Percentiles rank a stretch among this genome's conserved stretches.
phyloP scores from a whole-genome alignment of 1,284 basidiomycete genomes.

The Binderoboletus segoi region DNA sequence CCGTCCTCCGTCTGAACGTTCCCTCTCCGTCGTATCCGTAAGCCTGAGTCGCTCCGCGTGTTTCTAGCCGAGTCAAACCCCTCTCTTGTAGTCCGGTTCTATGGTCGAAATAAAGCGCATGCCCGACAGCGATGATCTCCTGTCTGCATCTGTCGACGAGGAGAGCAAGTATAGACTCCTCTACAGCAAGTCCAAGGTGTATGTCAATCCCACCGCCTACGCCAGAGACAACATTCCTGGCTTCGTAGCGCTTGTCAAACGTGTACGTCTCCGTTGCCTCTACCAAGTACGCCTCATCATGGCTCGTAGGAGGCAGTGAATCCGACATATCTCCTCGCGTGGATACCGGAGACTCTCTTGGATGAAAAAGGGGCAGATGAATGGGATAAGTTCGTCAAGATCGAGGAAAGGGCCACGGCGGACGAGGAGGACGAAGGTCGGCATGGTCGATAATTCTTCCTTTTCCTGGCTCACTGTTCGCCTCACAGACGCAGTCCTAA shows the following conservation, averaged over 20 bases:
- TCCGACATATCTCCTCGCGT: conserved; percentile 76
- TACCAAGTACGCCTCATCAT: conserved; percentile 12
- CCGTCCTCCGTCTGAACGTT: conserved; percentile 38
- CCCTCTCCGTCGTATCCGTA: conserved; percentile 49
- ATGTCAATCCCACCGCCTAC: conserved; percentile 92
- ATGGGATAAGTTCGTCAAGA: conserved; percentile 84
- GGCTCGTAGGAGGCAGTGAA: conserved; percentile 64
- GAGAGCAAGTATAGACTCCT: conserved; percentile 73
- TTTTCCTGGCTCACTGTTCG: conserved; percentile 9
- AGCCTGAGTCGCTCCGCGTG: conserved; percentile 13
- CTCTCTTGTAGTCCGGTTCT: conserved; percentile 51
- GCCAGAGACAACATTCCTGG: conserved; percentile 92
- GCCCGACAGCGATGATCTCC: conserved; percentile 26
- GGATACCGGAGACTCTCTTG: conserved; percentile 82
- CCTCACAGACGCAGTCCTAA: conserved; percentile 69
- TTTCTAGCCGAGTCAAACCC: conserved; percentile 1
- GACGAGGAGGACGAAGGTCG: conserved; percentile 75
- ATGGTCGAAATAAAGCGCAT: conserved; percentile 79
- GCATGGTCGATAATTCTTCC: conserved; percentile 20
- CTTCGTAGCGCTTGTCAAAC: conserved; percentile 86
- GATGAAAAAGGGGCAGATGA: conserved; percentile 76
- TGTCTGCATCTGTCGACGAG: conserved; percentile 39
- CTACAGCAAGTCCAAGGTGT: conserved; percentile 91
- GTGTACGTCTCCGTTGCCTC: conserved; percentile 47
- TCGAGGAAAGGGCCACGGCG: conserved; percentile 63